Evolutionary conservation across 106 monocot species (phyloP).

Genomic region (Posidonia australis): DNA sequence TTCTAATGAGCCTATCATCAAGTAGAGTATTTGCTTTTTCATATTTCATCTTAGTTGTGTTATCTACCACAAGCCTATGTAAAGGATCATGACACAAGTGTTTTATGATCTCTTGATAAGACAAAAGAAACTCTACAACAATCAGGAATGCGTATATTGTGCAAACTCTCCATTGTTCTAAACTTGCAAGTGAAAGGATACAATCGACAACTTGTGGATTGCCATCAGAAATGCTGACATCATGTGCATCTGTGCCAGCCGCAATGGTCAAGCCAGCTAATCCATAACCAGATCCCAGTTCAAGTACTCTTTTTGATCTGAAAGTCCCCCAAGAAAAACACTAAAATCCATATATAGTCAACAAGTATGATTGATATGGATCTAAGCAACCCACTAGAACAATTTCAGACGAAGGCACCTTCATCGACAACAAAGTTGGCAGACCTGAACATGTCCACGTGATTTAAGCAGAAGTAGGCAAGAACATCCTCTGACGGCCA

Average conservation of each 20-base stretch:
- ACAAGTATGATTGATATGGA: not conserved
- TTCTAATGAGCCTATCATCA: too few relatives aligned
- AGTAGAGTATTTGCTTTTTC: too few relatives aligned
- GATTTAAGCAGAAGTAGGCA: conserved; percentile 61
- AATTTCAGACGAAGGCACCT: conserved; percentile 4
- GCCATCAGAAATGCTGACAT: conserved; percentile 93
- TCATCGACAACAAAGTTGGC: conserved; percentile 3
- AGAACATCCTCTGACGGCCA: conserved; percentile 90
- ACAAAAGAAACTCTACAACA: too few relatives aligned
- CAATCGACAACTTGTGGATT: conserved; percentile 90
- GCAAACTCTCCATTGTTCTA: not conserved
- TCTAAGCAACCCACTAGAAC: not conserved
- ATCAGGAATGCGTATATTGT: too few relatives aligned
- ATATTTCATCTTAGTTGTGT: too few relatives aligned
- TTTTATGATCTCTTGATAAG: too few relatives aligned
- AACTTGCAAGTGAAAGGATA: conserved; percentile 40
- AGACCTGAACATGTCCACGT: conserved; percentile 60
- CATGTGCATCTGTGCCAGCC: conserved; percentile 51
- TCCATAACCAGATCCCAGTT: conserved; percentile 93
- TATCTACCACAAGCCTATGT: too few relatives aligned
- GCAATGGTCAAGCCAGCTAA: conserved; percentile 87
- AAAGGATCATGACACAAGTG: too few relatives aligned
- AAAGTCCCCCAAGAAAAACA: not conserved
- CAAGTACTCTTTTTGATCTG: conserved; percentile 80
- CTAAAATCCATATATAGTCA: not conserved